Conservation (phyloP, 495 filamentous ascomycete species). For the Durotheca rogersii region DNA sequence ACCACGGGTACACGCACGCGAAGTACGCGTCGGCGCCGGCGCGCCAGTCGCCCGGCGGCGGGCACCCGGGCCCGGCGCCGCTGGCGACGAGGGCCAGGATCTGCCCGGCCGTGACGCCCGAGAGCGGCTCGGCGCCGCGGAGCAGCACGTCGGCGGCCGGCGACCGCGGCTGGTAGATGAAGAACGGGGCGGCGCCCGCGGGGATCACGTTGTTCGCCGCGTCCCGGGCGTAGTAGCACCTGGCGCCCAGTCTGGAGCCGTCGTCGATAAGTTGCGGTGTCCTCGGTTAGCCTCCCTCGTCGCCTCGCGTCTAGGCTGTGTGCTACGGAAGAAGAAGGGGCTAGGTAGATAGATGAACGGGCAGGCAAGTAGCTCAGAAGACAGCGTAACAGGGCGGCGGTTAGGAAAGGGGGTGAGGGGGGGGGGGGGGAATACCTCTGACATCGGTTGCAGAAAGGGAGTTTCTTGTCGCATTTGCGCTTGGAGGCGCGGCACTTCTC, state of each 20-base stretch:
- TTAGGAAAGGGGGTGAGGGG: not conserved
- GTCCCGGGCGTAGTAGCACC: conserved; percentile 37
- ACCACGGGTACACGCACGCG: conserved; percentile 34
- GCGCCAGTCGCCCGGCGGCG: conserved; percentile 24
- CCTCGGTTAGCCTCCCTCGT: conserved; percentile 12
- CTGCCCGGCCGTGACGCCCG: conserved; percentile 31
- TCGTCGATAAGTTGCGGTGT: too few species aligned
- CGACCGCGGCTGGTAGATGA: conserved; percentile 33
- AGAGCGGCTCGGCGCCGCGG: conserved; percentile 31
- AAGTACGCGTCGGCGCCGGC: conserved; percentile 30
- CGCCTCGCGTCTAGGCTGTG: not conserved
- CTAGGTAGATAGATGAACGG: not conserved
- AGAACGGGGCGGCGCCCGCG: conserved; percentile 20
- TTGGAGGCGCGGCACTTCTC: conserved; percentile 39
- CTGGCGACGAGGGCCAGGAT: conserved; percentile 32
- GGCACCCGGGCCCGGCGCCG: conserved; percentile 13
- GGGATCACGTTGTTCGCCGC: conserved; percentile 15
- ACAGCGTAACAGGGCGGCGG: not conserved
- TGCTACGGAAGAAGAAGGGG: too few species aligned
- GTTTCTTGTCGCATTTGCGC: conserved; percentile 39
- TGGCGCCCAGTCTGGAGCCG: conserved; percentile 30
- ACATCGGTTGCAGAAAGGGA: conserved; percentile 37
- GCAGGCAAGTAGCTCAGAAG: not conserved
- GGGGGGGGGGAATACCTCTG: conserved; percentile 24
- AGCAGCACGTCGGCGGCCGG: conserved; percentile 30